Evolutionary conservation across 306 rosid genomes (phyloP).

Genomic region (Gillenia trifoliata): DNA sequence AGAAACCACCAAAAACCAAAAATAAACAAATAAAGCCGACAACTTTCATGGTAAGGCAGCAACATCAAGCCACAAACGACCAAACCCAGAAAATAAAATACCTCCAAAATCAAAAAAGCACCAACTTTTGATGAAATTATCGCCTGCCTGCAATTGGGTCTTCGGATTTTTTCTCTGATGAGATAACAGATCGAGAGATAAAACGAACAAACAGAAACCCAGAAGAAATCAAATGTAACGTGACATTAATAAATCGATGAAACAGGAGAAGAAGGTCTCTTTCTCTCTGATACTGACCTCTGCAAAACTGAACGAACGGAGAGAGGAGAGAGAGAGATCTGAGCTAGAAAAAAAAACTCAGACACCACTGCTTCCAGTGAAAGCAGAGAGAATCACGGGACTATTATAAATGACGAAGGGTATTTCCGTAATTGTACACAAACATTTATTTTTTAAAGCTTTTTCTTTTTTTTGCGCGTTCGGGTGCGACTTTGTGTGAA

Average conservation of each 20-base stretch:
- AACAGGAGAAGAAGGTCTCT: background rate
- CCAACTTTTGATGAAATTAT: background rate
- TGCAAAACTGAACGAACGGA: background rate
- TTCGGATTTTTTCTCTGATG: background rate
- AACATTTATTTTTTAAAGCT: background rate
- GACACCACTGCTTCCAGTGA: slow-evolving; percentile 2
- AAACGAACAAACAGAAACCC: background rate
- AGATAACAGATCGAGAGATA: slow-evolving; percentile 5
- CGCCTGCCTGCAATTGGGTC: slow-evolving; percentile 6
- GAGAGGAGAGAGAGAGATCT: slow-evolving; percentile 16
- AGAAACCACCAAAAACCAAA: background rate
- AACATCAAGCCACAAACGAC: background rate
- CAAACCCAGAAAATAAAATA: background rate
- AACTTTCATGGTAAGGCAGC: background rate
- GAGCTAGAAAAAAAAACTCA: slow-evolving; percentile 10
- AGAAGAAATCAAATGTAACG: background rate
- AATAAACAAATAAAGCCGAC: background rate
- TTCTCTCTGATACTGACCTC: background rate
- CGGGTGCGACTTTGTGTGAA: background rate
- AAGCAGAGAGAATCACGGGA: slow-evolving; percentile 45
- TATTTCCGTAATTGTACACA: too few relatives aligned
- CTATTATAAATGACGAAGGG: slow-evolving; percentile 20
- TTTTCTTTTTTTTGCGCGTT: background rate
- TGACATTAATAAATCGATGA: slow-evolving; percentile 3
- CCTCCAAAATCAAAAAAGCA: background rate